Base-by-base conservation (phyloP, 2,329 filamentous ascomycete species). In the Neonectria magnoliae region DNA sequence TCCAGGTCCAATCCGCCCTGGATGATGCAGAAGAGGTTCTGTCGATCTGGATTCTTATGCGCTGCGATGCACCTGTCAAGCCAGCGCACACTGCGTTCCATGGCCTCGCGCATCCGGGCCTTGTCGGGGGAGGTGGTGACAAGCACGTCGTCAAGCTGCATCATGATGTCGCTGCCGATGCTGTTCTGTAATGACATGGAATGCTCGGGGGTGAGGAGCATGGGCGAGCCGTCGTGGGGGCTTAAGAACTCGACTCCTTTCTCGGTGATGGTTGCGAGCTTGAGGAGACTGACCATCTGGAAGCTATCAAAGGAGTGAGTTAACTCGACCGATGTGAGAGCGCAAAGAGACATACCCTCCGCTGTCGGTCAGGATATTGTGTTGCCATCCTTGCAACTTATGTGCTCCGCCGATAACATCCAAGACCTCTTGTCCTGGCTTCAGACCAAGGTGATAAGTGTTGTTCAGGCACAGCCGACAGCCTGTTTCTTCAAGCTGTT, bases 21-120 rank as follows among this genome's bases (percentile, higher is more conserved):
- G 70, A 99, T 98, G 75, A 99, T 99, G 80, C 97, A 99, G 80
- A 99, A 99, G 6, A 99, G 86, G 74, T 98, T 99, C 79, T 99
- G 96, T 1, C 85, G 85, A 31, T 91, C 86, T 0, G 94, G 93
- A 61, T 94, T 91, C 76, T 90, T 88, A 83, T 99, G 97, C 5
- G 94, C 94, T 11, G 90, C 89, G 44, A 98, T 95, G 79, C 96
- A 99, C 58, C 96, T 89, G 80, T 99, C 97, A 6, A 99, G 86
- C 97, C 97, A 99, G 42, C 97, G 89, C 8, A 99, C 89, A 59
- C 93, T 97, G 60, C 96, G 91, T 75, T 96, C 87, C 94, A 98
- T 98, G 54, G 96, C 96, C 79, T 97, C 93, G 66, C 91, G 88
- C 88, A 99, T 98, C 57, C 97, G 91, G 20, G 84, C 90, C 60